These are phyloP conservation scores for Penicillium expansum DNA, from an alignment of 2,329 filamentous ascomycete species.

Conservation along the genomic window DNA sequence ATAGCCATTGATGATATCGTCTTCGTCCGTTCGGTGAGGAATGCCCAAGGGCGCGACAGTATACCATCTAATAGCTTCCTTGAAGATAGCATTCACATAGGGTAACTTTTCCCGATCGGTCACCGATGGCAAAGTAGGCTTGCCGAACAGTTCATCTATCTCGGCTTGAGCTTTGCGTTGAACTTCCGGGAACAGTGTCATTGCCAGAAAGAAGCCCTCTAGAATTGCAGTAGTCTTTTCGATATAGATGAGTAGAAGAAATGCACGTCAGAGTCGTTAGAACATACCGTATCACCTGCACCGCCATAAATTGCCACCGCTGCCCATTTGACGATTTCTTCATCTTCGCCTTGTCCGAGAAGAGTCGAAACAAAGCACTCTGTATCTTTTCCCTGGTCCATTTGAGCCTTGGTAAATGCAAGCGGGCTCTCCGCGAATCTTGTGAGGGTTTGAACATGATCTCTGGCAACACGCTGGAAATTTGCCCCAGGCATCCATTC, in stretches of 20 bases:
- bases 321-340: neutral
- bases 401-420: no score
- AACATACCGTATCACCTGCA: no score
- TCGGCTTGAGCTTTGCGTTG: conserved; percentile 19
- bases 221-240: neutral
- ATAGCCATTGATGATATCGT: conserved; percentile 1
- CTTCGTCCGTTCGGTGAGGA: conserved; percentile 2
- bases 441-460: no score
- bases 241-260: neutral
- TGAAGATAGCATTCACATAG: conserved; percentile 5
- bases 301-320: no score
- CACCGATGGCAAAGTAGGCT: conserved; percentile 6
- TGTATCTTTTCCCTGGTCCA: no score
- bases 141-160: conserved; percentile 16
- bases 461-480: no score
- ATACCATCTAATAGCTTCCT: conserved; percentile 4
- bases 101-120: conserved; percentile 16
- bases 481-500: no score
- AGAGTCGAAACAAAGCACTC: no score
- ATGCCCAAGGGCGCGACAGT: neutral
- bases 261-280: neutral
- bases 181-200: conserved; percentile 18
- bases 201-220: conserved; percentile 16
- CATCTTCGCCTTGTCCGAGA: no score
- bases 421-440: no score